These are phyloP conservation scores for Trifolium repens DNA, from an alignment of 306 rosid genomes.

Conservation along the genomic window DNA sequence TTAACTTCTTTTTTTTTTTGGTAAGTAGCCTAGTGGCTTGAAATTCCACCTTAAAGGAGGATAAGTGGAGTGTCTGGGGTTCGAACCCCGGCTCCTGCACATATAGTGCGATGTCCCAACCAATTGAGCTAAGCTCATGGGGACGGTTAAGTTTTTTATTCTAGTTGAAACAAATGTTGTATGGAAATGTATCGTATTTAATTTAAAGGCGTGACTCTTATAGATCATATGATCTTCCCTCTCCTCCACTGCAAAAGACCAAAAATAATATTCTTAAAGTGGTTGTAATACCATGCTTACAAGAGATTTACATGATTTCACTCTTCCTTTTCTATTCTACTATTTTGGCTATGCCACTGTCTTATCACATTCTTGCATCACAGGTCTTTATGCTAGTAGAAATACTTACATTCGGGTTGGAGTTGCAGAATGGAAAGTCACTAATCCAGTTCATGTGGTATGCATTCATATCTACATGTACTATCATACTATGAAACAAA, in stretches of 20 bases:
- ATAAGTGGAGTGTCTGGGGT: too few relatives aligned
- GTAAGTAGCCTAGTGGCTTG: too few relatives aligned
- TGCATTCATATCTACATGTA: conserved; percentile 31
- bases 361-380: conserved; percentile 41
- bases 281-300: conserved; percentile 14
- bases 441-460: conserved; percentile 96
- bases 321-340: conserved; percentile 3
- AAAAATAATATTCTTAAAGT: not conserved
- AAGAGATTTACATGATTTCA: conserved; percentile 9
- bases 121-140: too few relatives aligned
- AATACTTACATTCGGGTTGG: conserved; percentile 93
- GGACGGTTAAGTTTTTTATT: too few relatives aligned
- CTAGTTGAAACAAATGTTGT: not conserved
- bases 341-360: conserved; percentile 26
- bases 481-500: conserved; percentile 2
- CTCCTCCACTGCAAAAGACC: not conserved
- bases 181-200: conserved; percentile 7
- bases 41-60: too few relatives aligned
- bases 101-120: too few relatives aligned
- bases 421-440: conserved; percentile 88
- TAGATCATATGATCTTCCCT: conserved; percentile 9
- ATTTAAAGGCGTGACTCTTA: not conserved
- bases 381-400: conserved; percentile 96
- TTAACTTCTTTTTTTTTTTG: too few relatives aligned
- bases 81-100: too few relatives aligned